Percentiles rank a stretch among this genome's conserved stretches.
Evolutionary conservation across 805 yeast species (phyloP).

Genomic region (Hanseniaspora valbyensis): DNA sequence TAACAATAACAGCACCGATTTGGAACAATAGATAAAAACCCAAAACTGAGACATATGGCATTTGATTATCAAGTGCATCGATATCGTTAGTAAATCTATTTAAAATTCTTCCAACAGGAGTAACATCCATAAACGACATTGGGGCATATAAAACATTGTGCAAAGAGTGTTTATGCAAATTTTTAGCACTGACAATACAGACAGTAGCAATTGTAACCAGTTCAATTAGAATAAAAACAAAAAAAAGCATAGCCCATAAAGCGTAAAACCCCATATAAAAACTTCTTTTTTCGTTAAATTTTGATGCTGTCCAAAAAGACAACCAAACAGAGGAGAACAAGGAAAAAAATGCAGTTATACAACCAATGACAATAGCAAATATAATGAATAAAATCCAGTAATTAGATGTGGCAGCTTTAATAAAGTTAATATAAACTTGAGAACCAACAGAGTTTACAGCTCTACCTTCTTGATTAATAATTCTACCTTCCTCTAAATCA

Average conservation of each 20-base stretch:
- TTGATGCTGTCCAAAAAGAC: constrained; percentile 64
- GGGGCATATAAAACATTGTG: constrained; percentile 60
- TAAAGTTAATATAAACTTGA: constrained; percentile 40
- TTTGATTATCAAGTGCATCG: constrained; percentile 70
- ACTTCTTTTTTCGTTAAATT: constrained; percentile 39
- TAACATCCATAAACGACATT: constrained; percentile 72
- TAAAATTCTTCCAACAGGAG: constrained; percentile 78
- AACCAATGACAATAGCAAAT: constrained; percentile 23
- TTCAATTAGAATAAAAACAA: constrained; percentile 34
- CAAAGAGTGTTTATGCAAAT: constrained; percentile 51
- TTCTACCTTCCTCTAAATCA: constrained; percentile 27
- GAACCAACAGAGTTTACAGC: constrained; percentile 46
- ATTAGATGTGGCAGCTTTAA: constrained; percentile 46
- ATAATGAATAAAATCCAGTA: constrained; percentile 22
- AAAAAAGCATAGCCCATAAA: constrained; percentile 41
- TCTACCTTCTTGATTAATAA: constrained; percentile 42
- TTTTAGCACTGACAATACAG: constrained; percentile 44
- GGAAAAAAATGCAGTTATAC: constrained; percentile 25
- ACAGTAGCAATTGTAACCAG: constrained; percentile 27
- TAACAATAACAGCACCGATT: constrained; percentile 53
- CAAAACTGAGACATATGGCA: constrained; percentile 35
- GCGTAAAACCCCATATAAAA: constrained; percentile 72
- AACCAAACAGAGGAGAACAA: constrained; percentile 47
- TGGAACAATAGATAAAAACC: constrained; percentile 42
- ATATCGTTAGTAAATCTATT: constrained; percentile 84